Conservation (phyloP, 169 alveolate genomes). For the Cryptosporidium sp. region DNA sequence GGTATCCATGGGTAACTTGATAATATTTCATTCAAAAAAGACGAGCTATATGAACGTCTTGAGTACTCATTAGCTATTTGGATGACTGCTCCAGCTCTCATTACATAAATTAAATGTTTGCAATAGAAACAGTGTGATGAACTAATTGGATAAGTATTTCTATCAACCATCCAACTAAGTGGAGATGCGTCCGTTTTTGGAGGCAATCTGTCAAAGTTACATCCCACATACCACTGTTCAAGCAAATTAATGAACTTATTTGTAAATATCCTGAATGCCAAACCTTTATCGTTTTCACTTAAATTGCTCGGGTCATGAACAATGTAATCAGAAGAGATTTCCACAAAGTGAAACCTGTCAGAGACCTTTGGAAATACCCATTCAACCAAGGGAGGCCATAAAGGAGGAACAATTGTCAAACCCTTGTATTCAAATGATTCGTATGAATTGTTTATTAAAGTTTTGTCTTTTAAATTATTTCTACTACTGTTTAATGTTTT, state of each 20-base stretch:
- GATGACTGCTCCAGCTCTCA: conserved; percentile 74
- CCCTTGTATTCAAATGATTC: conserved; percentile 51
- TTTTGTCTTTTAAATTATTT: background rate
- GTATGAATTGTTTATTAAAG: background rate
- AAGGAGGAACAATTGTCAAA: conserved; percentile 58
- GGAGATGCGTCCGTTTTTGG: conserved; percentile 70
- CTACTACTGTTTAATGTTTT: background rate
- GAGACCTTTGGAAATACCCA: conserved; percentile 71
- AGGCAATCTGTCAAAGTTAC: conserved; percentile 72
- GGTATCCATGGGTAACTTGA: conserved; percentile 69
- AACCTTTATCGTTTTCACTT: background rate
- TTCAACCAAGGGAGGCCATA: conserved; percentile 74
- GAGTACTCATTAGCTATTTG: conserved; percentile 71
- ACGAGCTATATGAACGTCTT: conserved; percentile 69
- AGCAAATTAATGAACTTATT: conserved; percentile 54
- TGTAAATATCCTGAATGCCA: conserved; percentile 7
- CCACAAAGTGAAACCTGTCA: conserved; percentile 71
- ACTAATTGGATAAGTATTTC: conserved; percentile 32
- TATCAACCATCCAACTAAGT: conserved; percentile 67
- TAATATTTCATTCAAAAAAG: conserved; percentile 36
- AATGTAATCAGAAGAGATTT: conserved; percentile 42
- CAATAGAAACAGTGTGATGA: conserved; percentile 42
- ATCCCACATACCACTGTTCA: conserved; percentile 71
- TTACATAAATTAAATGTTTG: conserved; percentile 31
- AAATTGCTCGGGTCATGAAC: background rate